phyloP scores from a whole-genome alignment of 2,329 filamentous ascomycete species.

The Fusarium sp. region DNA sequence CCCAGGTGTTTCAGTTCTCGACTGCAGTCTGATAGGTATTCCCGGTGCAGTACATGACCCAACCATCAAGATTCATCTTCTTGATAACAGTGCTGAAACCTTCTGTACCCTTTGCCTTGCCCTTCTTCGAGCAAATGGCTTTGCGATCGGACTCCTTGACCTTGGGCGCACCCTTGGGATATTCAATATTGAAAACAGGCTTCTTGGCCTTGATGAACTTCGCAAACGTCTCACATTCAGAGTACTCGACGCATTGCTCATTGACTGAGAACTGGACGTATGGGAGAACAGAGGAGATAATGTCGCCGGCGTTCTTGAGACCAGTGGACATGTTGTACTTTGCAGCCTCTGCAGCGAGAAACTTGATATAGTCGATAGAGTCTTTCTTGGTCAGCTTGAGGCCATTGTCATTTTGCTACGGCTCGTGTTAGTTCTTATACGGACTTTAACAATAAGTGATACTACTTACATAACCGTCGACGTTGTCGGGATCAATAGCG shows the following conservation, averaged over 20 bases:
- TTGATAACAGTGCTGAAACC: slow-evolving; percentile 73
- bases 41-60: slow-evolving; percentile 66
- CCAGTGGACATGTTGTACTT: slow-evolving; percentile 68
- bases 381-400: slow-evolving; percentile 66
- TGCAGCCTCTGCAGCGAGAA: slow-evolving; percentile 65
- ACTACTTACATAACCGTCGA: slow-evolving; percentile 68
- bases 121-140: slow-evolving; percentile 55
- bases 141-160: slow-evolving; percentile 48
- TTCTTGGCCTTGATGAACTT: slow-evolving; percentile 69
- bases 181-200: slow-evolving; percentile 80
- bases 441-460: neutral
- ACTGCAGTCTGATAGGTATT: slow-evolving; percentile 43
- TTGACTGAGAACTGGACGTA: slow-evolving; percentile 74
- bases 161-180: slow-evolving; percentile 62
- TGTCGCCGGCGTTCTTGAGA: slow-evolving; percentile 73
- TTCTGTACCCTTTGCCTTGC: slow-evolving; percentile 52
- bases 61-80: slow-evolving; percentile 70
- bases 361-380: slow-evolving; percentile 67
- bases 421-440: neutral
- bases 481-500: slow-evolving; percentile 76
- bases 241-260: slow-evolving; percentile 72
- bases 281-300: slow-evolving; percentile 60
- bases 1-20: slow-evolving; percentile 8
- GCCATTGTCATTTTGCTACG: slow-evolving; percentile 68
- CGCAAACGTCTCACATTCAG: slow-evolving; percentile 67